phyloP scores from a whole-genome alignment of 2,329 filamentous ascomycete species.

The Curvularia sp. region DNA sequence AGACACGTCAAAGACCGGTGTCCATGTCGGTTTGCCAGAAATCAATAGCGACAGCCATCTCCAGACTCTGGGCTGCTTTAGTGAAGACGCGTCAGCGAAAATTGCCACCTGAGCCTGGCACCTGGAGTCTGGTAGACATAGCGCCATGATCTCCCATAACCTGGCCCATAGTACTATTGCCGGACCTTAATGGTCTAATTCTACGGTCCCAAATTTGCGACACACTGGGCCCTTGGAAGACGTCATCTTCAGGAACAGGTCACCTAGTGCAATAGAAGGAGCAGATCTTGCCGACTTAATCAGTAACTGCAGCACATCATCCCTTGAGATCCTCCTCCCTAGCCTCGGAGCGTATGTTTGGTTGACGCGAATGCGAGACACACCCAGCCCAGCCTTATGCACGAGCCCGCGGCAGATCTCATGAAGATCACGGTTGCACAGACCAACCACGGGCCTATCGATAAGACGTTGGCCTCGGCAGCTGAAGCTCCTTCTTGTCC shows the following conservation, averaged over 20 bases:
- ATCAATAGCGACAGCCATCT: background rate
- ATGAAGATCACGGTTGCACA: background rate
- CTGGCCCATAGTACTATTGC: conserved; percentile 5
- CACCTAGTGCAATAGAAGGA: conserved; percentile 9
- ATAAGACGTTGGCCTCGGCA: conserved; percentile 6
- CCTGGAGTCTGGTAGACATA: background rate
- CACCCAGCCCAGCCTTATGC: background rate
- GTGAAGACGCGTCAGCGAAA: background rate
- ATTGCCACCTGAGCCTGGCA: background rate
- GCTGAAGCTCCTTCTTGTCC: conserved; percentile 5
- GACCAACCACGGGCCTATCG: conserved; percentile 1
- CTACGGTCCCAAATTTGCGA: conserved; percentile 16
- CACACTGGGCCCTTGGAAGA: conserved; percentile 9
- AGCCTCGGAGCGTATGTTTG: background rate
- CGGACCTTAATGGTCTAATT: conserved; percentile 5
- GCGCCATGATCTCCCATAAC: conserved; percentile 9
- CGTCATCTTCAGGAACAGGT: conserved; percentile 8
- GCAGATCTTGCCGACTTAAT: background rate
- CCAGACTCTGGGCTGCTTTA: background rate
- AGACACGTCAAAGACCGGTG: background rate
- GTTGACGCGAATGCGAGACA: conserved; percentile 1
- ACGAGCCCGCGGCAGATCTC: background rate
- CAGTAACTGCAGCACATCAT: background rate
- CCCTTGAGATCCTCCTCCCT: background rate
- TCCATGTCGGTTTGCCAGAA: background rate